Evolutionary conservation across 352 stramenopile genomes (phyloP).

Genomic region (Globisporangium apiculatum): DNA sequence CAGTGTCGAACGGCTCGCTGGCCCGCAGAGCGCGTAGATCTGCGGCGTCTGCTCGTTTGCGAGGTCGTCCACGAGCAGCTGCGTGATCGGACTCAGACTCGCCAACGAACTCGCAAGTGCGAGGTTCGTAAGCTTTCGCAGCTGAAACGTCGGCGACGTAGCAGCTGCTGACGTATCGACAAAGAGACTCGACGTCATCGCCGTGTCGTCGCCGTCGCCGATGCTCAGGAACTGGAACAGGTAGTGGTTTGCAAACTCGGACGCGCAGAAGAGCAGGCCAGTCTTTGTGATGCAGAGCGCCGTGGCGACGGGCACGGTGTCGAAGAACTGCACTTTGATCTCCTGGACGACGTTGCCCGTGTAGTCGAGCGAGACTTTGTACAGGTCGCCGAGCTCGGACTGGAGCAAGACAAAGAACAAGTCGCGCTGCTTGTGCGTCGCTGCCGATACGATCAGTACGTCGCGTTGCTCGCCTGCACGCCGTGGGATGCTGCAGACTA

Average conservation of each 20-base stretch:
- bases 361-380: constrained; percentile 95
- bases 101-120: constrained; percentile 71
- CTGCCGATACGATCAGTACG: constrained; percentile 90
- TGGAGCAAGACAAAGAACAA: constrained; percentile 98
- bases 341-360: constrained; percentile 73
- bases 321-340: constrained; percentile 92
- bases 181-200: constrained; percentile 56
- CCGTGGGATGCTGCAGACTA: constrained; percentile 67
- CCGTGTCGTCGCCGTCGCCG: constrained; percentile 87
- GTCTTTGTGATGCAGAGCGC: constrained; percentile 97
- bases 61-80: constrained; percentile 94
- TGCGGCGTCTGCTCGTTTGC: constrained; percentile 94
- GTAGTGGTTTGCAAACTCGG: constrained; percentile 97
- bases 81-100: constrained; percentile 91
- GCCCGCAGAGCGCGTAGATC: constrained; percentile 95
- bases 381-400: constrained; percentile 97
- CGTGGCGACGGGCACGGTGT: constrained; percentile 93
- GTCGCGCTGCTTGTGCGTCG: constrained; percentile 91
- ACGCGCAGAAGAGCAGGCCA: constrained; percentile 94
- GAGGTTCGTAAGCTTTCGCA: constrained; percentile 88
- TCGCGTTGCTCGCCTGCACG: constrained; percentile 74
- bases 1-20: constrained; percentile 90
- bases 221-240: constrained; percentile 98
- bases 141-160: constrained; percentile 50
- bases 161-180: constrained; percentile 40